Conservation (phyloP, 352 stramenopile genomes). For the Phytopythium kandeliae region DNA sequence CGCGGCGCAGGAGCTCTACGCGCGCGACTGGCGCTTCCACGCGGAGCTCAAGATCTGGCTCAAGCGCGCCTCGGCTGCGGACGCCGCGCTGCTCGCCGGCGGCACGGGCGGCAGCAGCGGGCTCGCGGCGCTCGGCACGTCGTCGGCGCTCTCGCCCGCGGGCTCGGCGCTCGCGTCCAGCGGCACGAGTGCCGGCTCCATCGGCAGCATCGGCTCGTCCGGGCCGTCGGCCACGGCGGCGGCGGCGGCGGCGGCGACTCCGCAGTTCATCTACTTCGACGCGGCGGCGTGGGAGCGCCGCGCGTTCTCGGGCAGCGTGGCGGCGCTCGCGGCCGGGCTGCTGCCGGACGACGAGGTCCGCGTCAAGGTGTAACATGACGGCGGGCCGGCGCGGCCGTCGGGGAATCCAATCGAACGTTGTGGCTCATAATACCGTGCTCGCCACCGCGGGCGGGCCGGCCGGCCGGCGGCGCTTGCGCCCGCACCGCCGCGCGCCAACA, state of each 20-base stretch:
- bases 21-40: conserved; percentile 97
- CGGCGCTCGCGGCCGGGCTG: conserved; percentile 81
- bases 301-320: conserved; percentile 90
- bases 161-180: conserved; percentile 12
- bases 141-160: conserved; percentile 11
- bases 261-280: conserved; percentile 95
- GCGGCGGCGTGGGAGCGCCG: conserved; percentile 93
- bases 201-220: conserved; percentile 43
- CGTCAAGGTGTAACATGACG: conserved; percentile 89
- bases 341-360: conserved; percentile 92
- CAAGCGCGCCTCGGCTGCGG: conserved; percentile 71
- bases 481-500: no score
- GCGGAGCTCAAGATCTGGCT: conserved; percentile 97
- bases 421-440: no score
- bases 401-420: no score
- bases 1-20: conserved; percentile 86
- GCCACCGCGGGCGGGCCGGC: no score
- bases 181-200: conserved; percentile 54
- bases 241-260: conserved; percentile 9
- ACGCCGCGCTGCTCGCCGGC: conserved; percentile 49
- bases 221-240: conserved; percentile 5
- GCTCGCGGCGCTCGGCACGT: conserved; percentile 10
- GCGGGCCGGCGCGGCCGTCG: no score
- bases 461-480: no score
- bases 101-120: neutral